phyloP scores from a whole-genome alignment of 1,284 basidiomycete species.

The Microbotryomycetes sp. region DNA sequence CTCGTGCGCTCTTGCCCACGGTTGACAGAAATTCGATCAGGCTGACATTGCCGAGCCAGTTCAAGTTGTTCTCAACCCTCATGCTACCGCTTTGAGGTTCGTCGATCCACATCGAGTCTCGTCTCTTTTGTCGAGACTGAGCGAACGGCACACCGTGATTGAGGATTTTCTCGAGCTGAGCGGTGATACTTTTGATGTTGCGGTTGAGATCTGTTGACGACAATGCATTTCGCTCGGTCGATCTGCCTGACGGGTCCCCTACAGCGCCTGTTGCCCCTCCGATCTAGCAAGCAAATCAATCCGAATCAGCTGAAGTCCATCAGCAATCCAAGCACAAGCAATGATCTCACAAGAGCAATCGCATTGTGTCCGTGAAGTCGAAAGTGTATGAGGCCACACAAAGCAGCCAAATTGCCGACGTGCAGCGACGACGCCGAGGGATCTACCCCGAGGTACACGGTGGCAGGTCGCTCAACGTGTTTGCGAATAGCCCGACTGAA shows the following conservation, averaged over 20 bases:
- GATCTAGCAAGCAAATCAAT: slow-evolving; percentile 53
- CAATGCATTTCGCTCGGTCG: slow-evolving; percentile 70
- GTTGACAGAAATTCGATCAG: slow-evolving; percentile 79
- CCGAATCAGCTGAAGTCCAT: background rate
- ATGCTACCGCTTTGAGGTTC: slow-evolving; percentile 27
- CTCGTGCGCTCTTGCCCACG: slow-evolving; percentile 72
- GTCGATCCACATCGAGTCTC: slow-evolving; percentile 19
- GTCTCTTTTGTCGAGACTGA: slow-evolving; percentile 38
- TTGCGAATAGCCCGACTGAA: slow-evolving; percentile 14
- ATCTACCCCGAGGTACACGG: slow-evolving; percentile 84
- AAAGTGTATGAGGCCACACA: slow-evolving; percentile 82
- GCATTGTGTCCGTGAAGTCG: slow-evolving; percentile 70
- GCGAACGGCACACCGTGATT: slow-evolving; percentile 59
- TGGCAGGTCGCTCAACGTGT: slow-evolving; percentile 42
- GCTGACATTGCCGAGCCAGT: slow-evolving; percentile 68
- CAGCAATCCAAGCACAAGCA: background rate
- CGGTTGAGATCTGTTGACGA: slow-evolving; percentile 54
- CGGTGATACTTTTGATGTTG: slow-evolving; percentile 64
- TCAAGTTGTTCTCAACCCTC: slow-evolving; percentile 70
- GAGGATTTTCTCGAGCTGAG: slow-evolving; percentile 68
- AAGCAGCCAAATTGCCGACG: slow-evolving; percentile 85
- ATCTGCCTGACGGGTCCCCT: slow-evolving; percentile 89
- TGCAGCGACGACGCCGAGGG: slow-evolving; percentile 85
- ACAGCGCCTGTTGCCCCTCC: slow-evolving; percentile 95
- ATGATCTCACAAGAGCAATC: slow-evolving; percentile 62